These are phyloP conservation scores for Trypanosoma caninum DNA, from an alignment of 208 protist genomes.

Conservation along the genomic window DNA sequence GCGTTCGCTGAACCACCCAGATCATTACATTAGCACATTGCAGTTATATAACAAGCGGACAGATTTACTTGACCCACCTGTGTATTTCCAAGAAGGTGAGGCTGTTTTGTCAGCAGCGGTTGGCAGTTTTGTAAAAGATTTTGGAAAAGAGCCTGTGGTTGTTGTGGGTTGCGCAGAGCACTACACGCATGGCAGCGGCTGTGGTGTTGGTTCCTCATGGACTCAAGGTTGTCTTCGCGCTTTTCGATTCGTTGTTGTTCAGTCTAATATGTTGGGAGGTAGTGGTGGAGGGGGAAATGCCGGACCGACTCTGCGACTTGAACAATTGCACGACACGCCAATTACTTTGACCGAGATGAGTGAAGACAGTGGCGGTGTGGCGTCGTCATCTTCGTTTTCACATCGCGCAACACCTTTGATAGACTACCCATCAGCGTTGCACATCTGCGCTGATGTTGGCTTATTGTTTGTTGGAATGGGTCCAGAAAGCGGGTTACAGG, in stretches of 20 bases:
- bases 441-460: slow-evolving; percentile 70
- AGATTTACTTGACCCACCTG: slow-evolving; percentile 48
- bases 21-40: slow-evolving; percentile 66
- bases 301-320: slow-evolving; percentile 32
- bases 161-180: slow-evolving; percentile 48
- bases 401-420: slow-evolving; percentile 4
- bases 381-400: neutral
- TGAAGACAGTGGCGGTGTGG: neutral
- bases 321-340: slow-evolving; percentile 65
- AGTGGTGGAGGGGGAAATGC: neutral
- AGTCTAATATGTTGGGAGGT: neutral
- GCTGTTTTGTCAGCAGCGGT: slow-evolving; percentile 51
- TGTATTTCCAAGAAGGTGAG: slow-evolving; percentile 66
- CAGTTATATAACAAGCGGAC: slow-evolving; percentile 71
- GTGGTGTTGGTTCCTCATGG: slow-evolving; percentile 42
- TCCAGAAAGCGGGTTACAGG: slow-evolving; percentile 49
- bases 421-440: slow-evolving; percentile 72
- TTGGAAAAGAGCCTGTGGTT: slow-evolving; percentile 71
- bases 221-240: slow-evolving; percentile 55
- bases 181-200: slow-evolving; percentile 74
- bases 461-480: slow-evolving; percentile 77
- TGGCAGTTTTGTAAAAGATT: slow-evolving; percentile 68
- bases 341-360: slow-evolving; percentile 19
- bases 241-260: slow-evolving; percentile 46
- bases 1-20: slow-evolving; percentile 52